These are phyloP conservation scores for Skeletonema grethae DNA, from an alignment of 108 stramenopile genomes.

Conservation along the genomic window DNA sequence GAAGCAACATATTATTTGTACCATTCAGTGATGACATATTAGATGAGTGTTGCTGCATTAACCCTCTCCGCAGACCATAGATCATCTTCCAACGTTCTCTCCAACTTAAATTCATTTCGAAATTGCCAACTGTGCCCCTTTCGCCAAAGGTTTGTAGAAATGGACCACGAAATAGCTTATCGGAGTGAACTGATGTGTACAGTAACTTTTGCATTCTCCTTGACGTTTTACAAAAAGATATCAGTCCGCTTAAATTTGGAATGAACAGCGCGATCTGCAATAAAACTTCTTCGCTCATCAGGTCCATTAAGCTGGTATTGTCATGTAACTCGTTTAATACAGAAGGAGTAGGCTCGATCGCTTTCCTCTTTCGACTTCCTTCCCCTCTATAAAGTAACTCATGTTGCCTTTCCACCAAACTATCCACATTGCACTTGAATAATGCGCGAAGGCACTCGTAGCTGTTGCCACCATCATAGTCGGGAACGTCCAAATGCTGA, in stretches of 20 bases:
- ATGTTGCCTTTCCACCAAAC: slow-evolving; percentile 21
- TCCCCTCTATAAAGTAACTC: background rate
- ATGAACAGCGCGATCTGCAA: slow-evolving; percentile 33
- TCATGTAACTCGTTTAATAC: background rate
- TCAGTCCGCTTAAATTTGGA: slow-evolving; percentile 10
- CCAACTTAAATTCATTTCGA: slow-evolving; percentile 31
- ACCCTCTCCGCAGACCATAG: slow-evolving; percentile 18
- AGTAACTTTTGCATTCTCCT: slow-evolving; percentile 19
- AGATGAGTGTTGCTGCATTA: background rate
- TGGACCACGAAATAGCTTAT: slow-evolving; percentile 29
- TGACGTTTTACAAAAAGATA: slow-evolving; percentile 34
- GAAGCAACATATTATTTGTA: background rate
- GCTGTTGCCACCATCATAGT: slow-evolving; percentile 38
- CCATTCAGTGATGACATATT: background rate
- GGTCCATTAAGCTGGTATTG: slow-evolving; percentile 23
- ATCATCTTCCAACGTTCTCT: slow-evolving; percentile 37
- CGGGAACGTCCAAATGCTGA: slow-evolving; percentile 33
- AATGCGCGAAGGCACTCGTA: slow-evolving; percentile 12
- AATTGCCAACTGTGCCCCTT: slow-evolving; percentile 11
- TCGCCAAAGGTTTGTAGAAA: slow-evolving; percentile 29
- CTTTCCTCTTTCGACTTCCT: slow-evolving; percentile 3
- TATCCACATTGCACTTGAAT: slow-evolving; percentile 15
- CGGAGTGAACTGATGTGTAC: slow-evolving; percentile 11
- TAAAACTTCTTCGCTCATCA: slow-evolving; percentile 31
- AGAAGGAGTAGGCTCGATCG: background rate